Percentiles rank a stretch among this genome's conserved stretches.
phyloP scores from a whole-genome alignment of 768 basidiomycete genomes.

The Termitomyces sp. region DNA sequence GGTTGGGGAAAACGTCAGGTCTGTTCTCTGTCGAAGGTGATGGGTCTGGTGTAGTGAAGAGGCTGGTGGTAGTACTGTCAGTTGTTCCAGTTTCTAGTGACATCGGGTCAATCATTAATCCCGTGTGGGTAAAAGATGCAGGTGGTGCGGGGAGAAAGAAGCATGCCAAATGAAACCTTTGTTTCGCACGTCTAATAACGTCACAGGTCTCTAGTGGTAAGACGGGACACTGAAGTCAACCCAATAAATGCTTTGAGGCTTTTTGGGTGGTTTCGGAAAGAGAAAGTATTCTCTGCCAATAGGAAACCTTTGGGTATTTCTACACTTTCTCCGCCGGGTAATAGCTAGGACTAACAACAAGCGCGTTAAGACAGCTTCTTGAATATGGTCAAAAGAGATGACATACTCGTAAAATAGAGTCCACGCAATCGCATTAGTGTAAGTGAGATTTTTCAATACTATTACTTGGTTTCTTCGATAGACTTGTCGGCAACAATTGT shows the following conservation, averaged over 20 bases:
- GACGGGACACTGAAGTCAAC: not conserved
- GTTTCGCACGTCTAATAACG: slow-evolving; percentile 14
- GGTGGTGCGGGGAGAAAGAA: not conserved
- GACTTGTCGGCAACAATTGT: slow-evolving; percentile 22
- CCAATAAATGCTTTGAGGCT: not conserved
- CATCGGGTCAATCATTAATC: not conserved
- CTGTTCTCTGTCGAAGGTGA: slow-evolving; percentile 5
- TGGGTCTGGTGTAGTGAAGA: not conserved
- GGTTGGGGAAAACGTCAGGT: slow-evolving; percentile 2
- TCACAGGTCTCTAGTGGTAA: slow-evolving; percentile 3
- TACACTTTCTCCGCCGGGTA: not conserved
- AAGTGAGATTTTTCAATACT: not conserved
- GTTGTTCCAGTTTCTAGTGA: not conserved
- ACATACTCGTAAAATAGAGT: not conserved
- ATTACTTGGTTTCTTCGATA: not conserved
- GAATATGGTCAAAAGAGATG: not conserved
- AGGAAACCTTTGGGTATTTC: not conserved
- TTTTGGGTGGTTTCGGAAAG: not conserved
- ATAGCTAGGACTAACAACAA: not conserved
- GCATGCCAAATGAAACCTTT: slow-evolving; percentile 11
- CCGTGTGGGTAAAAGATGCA: not conserved
- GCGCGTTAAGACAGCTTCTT: not conserved
- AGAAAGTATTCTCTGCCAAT: not conserved
- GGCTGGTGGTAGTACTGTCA: not conserved
- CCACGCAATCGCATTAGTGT: not conserved